Evolutionary conservation across 176 grass and related monocot genomes (phyloP), one percentile per base, ranked within the genome.

Genomic region (Puya raimondii): DNA sequence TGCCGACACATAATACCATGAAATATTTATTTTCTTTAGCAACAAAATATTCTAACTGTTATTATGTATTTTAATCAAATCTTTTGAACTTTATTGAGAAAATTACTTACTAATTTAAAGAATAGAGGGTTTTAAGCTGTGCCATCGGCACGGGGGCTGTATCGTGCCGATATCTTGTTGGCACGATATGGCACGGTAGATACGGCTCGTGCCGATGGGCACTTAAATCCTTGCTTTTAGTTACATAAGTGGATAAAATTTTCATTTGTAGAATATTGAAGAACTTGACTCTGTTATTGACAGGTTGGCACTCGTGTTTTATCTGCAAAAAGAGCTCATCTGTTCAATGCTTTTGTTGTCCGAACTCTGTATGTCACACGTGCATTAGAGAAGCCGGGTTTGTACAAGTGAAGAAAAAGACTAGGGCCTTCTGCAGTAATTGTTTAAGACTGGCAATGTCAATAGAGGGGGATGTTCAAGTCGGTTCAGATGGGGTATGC

Each of bases 261-360:
- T 73, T 65, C 33, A 42, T 42, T 42, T 42, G 33, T 59, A 59
- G 13, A 17, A 5, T 59, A 59, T 59, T 59, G 2, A 59, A 42
- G 33, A 42, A 18, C 47, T 51, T 9, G 9, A 23, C 47, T 8
- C 64, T 56, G 14, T 56, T 65, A 56, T 71, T 76, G 48, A 42
- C 84, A 92, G 93, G 81, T 33, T 97, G 77, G 79, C 93, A 97
- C 49, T 79, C n/a, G 21, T 97, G 93, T 61, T 64, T 68, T 76
- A 74, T 20, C 9, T 97, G 93, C 74, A 67, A 66, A 80, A 59
- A 82, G 75, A 54, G 65, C 76, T 70, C 89, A 23, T 23, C 67
- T 72, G 79, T 81, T 78, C 80, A 84, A 47, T 97, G 93, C 66
- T 85, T 87, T 13, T 85, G 93, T 27, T 97, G 93, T 74, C 86